Evolutionary conservation across 768 basidiomycete genomes (phyloP), one percentile per base, ranked within the genome.

Genomic region (Lactarius akahatsu): DNA sequence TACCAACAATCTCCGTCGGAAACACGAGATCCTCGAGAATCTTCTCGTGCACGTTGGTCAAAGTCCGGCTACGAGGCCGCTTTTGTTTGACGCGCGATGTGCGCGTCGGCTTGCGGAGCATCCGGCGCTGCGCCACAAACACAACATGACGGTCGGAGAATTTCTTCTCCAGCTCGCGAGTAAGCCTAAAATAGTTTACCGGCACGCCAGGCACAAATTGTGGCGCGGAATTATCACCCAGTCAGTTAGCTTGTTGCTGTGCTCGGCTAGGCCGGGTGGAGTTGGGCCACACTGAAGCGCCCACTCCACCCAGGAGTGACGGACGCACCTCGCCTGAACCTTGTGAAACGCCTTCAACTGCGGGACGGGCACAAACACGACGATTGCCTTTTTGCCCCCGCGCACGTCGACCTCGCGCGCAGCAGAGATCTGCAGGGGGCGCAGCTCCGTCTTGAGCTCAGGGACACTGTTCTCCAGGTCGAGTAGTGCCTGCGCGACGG

Each of bases 131-230:
- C 63, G 92, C 97, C 78, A 98, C 88, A 78, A 99, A 98, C 66
- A 99, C 93, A 78, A 99, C 94, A 81, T 98, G 96, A 77, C 95
- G 89, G 82, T 98, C 97, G 56, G 97, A 94, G 83, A 99, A 98
- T 82, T 99, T 99, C 88, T 99, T 99, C 88, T 99, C 97, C 75
- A 99, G 86, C 78, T 98, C 96, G 62, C 96, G 90, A 68, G 96
- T 98, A 76, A 98, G 90, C 79, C 96, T 98, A 66, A 36, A 59
- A 36, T 16, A 32, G 40, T 32, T 23, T 9, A 9, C 43, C 43
- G 43, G 20, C 20, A 26, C 52, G 28, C 2, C 54, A 55, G 54
- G 54, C 54, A 55, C 54, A 55, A 9, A 55, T 55, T 28, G 47
- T 50, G 47, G 47, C 18, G 47, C 43, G 43, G 43, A 45, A n/a